Percentiles rank a stretch among this genome's conserved stretches.
Evolutionary conservation across 345 rosid species (phyloP).

Genomic region (Linum tenue): DNA sequence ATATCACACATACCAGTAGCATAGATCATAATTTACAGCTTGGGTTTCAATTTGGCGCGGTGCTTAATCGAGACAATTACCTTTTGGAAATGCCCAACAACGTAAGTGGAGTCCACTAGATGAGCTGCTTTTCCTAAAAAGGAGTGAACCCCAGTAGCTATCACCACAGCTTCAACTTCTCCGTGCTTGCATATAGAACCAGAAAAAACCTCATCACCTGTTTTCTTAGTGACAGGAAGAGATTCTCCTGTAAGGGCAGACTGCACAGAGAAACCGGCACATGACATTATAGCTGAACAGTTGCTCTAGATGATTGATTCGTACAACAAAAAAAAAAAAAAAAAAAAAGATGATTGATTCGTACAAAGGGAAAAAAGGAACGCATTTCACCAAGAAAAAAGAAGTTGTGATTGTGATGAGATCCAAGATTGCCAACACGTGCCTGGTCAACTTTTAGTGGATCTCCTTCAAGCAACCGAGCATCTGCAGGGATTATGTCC

Average conservation of each 20-base stretch:
- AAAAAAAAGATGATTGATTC: too few species aligned
- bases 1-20: too few species aligned
- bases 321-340: too few species aligned
- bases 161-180: constrained; percentile 91
- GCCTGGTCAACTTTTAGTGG: constrained; percentile 90
- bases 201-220: constrained; percentile 83
- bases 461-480: constrained; percentile 89
- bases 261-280: constrained; percentile 29
- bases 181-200: constrained; percentile 97
- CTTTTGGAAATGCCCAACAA: constrained; percentile 87
- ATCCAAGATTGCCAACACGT: constrained; percentile 8
- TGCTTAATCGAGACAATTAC: constrained; percentile 21
- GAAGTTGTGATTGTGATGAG: background rate
- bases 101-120: constrained; percentile 71
- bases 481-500: constrained; percentile 91
- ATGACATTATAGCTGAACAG: background rate
- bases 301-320: too few species aligned
- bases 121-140: constrained; percentile 94
- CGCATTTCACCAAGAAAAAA: background rate
- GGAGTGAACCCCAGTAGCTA: constrained; percentile 77
- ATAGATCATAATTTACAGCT: background rate
- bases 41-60: background rate
- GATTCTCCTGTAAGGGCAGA: constrained; percentile 96
- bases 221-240: constrained; percentile 79
- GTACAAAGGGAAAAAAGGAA: too few species aligned